Conservation (phyloP, 2,329 filamentous ascomycete species). For the Purpureocillium lavendulum region DNA sequence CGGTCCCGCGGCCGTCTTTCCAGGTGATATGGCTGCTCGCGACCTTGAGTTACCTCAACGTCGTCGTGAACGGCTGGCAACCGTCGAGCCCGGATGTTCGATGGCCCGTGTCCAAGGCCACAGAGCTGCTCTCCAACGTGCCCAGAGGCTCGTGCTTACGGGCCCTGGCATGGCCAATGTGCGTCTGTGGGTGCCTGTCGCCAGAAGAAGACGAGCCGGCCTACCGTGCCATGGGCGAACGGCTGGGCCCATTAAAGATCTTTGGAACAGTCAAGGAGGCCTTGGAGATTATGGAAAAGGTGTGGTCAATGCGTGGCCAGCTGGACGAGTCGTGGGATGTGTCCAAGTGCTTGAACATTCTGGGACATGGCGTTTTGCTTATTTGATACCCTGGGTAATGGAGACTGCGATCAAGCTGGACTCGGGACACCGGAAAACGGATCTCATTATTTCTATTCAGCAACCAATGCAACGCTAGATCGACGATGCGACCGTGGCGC, state of each 20-base stretch:
- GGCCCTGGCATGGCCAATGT: conserved; percentile 31
- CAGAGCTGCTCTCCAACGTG: conserved; percentile 23
- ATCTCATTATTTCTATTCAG: not conserved
- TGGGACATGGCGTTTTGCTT: conserved; percentile 30
- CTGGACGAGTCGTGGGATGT: conserved; percentile 36
- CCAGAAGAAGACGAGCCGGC: conserved; percentile 28
- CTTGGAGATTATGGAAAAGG: conserved; percentile 34
- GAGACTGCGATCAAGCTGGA: not conserved
- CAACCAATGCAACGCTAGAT: no score
- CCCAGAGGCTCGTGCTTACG: conserved; percentile 21
- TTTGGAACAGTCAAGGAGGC: conserved; percentile 38
- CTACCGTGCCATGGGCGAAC: conserved; percentile 31
- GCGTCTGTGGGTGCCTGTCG: conserved; percentile 31
- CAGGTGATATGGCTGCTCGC: conserved; percentile 40
- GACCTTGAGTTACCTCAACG: conserved; percentile 35
- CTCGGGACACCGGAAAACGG: no score
- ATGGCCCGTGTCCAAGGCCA: conserved; percentile 20
- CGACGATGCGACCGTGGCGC: no score
- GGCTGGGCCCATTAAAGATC: conserved; percentile 32
- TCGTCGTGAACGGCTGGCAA: conserved; percentile 43
- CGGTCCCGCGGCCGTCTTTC: conserved; percentile 15
- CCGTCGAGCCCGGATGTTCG: conserved; percentile 34
- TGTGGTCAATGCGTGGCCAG: conserved; percentile 31
- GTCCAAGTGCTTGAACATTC: conserved; percentile 30
- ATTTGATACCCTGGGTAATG: conserved; percentile 20